Base-by-base conservation (phyloP, 495 filamentous ascomycete species). In the Talaromyces trachyspermus region DNA sequence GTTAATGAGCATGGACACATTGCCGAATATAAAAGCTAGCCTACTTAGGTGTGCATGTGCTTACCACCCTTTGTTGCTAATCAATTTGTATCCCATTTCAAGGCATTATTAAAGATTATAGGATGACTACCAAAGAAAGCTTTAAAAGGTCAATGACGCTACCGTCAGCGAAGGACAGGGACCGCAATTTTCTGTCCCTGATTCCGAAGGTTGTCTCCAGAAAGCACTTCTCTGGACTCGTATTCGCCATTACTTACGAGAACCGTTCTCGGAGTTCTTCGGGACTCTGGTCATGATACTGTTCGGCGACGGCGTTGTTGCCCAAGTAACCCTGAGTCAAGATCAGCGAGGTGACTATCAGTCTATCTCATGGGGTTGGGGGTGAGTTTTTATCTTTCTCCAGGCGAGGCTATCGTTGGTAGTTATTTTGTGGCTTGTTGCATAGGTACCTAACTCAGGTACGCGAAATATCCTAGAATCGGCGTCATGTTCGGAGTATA, bases 401-500 rank as follows among this genome's bases (percentile, higher is more conserved):
- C n/a, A n/a, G n/a, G n/a, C n/a, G n/a, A n/a, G n/a, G n/a, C n/a
- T n/a, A n/a, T n/a, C n/a, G n/a, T n/a, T n/a, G n/a, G n/a, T n/a
- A n/a, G n/a, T n/a, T n/a, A n/a, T n/a, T n/a, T n/a, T n/a, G n/a
- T n/a, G n/a, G n/a, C n/a, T n/a, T n/a, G n/a, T n/a, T n/a, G n/a
- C n/a, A n/a, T 42, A 11, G 7, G 12, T 39, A 6, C 36, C 36
- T 14, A 6, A 6, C 27, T 30, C 27, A 7, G 7, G 6, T 30
- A 7, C 27, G 6, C 5, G 24, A 46, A 25, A 49, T 43, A 17
- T 43, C 10, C 7, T 42, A 69, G 67, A 39, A 56, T 73, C 26
- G 81, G 77, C 3, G 76, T 83, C 20, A 82, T 84, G 80, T 65
- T 86, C 1, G 81, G 79, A n/a, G 70, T 83, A 26, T 84, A 84